These are phyloP conservation scores for Barbatosphaeria neglecta DNA, from an alignment of 495 filamentous ascomycete genomes.

Conservation along the genomic window DNA sequence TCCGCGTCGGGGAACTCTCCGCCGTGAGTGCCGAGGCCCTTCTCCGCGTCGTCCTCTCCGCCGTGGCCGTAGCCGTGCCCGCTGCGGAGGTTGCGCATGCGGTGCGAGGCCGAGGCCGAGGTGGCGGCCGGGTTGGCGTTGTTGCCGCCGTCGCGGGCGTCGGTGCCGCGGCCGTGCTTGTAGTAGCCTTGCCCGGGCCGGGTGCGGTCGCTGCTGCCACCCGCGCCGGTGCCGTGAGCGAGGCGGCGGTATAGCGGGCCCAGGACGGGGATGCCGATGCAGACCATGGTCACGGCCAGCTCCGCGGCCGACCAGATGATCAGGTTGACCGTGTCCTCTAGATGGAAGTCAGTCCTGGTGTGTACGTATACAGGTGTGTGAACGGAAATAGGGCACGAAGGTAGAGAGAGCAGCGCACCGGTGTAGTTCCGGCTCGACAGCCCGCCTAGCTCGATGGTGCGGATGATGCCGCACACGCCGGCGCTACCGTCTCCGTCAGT, in stretches of 20 bases:
- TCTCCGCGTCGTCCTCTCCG: neutral
- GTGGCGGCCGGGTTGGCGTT: no score
- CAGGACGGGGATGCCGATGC: conserved; percentile 14
- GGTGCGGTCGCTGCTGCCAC: neutral
- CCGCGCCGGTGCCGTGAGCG: neutral
- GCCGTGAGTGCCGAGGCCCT: no score
- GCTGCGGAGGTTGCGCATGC: neutral
- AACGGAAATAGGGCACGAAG: neutral
- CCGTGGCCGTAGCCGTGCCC: neutral
- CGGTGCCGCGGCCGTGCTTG: conserved; percentile 1
- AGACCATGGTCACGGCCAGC: conserved; percentile 14
- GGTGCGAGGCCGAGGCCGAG: neutral
- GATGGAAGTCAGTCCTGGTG: neutral
- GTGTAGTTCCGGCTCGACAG: conserved; percentile 11
- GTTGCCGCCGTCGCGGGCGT: neutral
- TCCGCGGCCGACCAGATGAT: conserved; percentile 15
- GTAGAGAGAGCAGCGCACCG: neutral
- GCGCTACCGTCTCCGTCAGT: conserved; percentile 2
- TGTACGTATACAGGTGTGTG: neutral
- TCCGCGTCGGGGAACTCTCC: neutral
- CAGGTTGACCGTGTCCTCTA: conserved; percentile 14
- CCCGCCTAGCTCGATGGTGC: conserved; percentile 9
- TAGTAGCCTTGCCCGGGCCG: neutral
- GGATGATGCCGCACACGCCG: conserved; percentile 10
- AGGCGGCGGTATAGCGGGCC: conserved; percentile 8